These are phyloP conservation scores for Scytalidium sp. DNA, from an alignment of 2,329 filamentous ascomycete species.

Conservation along the genomic window DNA sequence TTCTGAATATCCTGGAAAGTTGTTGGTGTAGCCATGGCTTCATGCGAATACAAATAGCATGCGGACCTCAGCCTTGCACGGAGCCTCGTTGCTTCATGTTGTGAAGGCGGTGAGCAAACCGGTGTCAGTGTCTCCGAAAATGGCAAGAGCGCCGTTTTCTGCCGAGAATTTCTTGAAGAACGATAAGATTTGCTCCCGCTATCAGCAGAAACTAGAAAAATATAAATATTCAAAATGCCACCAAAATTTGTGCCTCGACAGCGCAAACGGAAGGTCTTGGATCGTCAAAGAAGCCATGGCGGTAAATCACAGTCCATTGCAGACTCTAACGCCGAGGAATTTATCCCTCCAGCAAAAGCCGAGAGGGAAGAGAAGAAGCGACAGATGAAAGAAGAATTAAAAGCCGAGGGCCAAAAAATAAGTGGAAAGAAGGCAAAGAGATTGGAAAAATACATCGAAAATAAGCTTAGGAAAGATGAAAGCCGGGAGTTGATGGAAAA, in stretches of 20 bases:
- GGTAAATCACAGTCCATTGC: conserved; percentile 31
- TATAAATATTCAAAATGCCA: conserved; percentile 12
- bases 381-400: conserved; percentile 51
- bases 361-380: conserved; percentile 53
- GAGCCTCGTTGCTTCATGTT: conserved; percentile 12
- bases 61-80: conserved; percentile 13
- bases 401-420: conserved; percentile 49
- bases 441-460: conserved; percentile 73
- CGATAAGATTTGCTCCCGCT: background rate
- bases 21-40: conserved; percentile 14
- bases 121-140: background rate
- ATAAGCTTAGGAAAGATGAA: conserved; percentile 92
- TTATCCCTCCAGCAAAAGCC: conserved; percentile 42
- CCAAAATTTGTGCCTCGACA: conserved; percentile 58
- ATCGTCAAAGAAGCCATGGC: conserved; percentile 52
- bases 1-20: conserved; percentile 10
- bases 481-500: conserved; percentile 81
- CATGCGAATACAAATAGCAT: too few species aligned
- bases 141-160: background rate
- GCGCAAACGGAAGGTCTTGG: conserved; percentile 67
- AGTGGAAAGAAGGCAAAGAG: conserved; percentile 65
- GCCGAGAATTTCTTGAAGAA: conserved; percentile 4
- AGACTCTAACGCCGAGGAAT: conserved; percentile 55
- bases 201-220: background rate
- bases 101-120: background rate